phyloP scores from a whole-genome alignment of 2,329 filamentous ascomycete genomes.

The Fonsecaea pedrosoi region DNA sequence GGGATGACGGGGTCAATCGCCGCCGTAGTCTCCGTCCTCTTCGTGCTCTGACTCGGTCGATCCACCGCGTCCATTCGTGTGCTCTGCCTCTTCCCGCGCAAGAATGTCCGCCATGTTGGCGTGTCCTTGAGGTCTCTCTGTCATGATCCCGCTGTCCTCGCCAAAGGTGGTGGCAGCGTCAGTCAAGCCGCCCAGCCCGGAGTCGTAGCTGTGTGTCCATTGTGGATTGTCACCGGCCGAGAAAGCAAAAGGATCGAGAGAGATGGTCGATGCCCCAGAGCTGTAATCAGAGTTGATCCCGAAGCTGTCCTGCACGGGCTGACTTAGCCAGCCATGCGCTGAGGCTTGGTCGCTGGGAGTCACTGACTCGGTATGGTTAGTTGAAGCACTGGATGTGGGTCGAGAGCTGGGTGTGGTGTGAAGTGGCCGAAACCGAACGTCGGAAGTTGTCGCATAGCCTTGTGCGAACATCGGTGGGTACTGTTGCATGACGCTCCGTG shows the following conservation, averaged over 20 bases:
- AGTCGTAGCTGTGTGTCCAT: not conserved
- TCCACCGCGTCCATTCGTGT: not conserved
- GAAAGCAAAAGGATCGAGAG: not conserved
- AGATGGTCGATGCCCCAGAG: not conserved
- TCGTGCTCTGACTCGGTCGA: not conserved
- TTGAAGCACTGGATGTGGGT: not conserved
- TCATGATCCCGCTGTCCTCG: not conserved
- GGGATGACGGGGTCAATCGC: not conserved
- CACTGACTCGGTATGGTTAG: not conserved
- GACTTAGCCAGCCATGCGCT: not conserved
- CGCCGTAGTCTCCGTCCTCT: not conserved
- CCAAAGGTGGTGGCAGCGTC: not conserved
- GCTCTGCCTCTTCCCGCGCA: not conserved
- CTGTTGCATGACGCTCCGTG: not conserved
- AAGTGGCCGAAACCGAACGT: not conserved
- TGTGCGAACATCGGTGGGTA: not conserved
- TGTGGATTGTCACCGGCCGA: not conserved
- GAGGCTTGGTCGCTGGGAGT: not conserved
- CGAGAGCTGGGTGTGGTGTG: not conserved
- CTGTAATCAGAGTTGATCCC: not conserved
- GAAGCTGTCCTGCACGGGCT: not conserved
- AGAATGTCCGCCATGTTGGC: not conserved
- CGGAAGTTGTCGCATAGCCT: conserved; percentile 1
- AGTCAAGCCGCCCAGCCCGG: not conserved
- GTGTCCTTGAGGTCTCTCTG: not conserved